phyloP scores from a whole-genome alignment of 768 basidiomycete species.

The Agrocybe praecox region DNA sequence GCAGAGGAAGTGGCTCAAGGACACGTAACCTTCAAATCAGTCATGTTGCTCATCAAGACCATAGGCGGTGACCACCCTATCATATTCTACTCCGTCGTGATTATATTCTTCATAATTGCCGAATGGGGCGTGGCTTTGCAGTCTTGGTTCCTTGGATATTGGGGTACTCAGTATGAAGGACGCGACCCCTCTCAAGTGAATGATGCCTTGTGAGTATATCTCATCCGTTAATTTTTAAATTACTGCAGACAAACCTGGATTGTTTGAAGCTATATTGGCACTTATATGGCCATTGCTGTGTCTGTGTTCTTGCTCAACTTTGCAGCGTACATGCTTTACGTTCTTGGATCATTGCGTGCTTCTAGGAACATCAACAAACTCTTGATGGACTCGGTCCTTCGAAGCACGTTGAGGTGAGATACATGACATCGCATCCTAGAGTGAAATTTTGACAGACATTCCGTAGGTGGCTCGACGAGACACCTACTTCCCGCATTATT shows the following conservation, averaged over 20 bases:
- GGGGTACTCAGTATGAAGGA: conserved; percentile 45
- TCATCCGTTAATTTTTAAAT: conserved; percentile 6
- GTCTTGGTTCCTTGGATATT: conserved; percentile 46
- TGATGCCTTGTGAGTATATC: conserved; percentile 37
- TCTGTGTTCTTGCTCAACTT: conserved; percentile 2
- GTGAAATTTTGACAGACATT: neutral
- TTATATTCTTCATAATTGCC: conserved; percentile 23
- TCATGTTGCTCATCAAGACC: conserved; percentile 36
- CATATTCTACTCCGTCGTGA: conserved; percentile 33
- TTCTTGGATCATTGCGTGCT: conserved; percentile 41
- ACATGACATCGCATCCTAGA: neutral
- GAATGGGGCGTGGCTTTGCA: conserved; percentile 31
- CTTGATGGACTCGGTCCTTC: conserved; percentile 15
- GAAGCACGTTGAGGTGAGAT: conserved; percentile 15
- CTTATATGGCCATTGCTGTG: conserved; percentile 29
- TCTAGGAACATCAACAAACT: conserved; percentile 15
- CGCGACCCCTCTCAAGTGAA: conserved; percentile 32
- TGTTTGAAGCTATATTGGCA: conserved; percentile 41
- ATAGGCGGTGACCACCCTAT: conserved; percentile 35
- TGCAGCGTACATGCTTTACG: conserved; percentile 7
- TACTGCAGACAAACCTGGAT: neutral
- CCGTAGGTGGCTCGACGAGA: conserved; percentile 36
- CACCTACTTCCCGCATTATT: conserved; percentile 15
- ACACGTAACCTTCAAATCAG: conserved; percentile 22
- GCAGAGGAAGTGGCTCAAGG: conserved; percentile 58